These are phyloP conservation scores for Cardiospermum halicacabum DNA, from an alignment of 345 rosid genomes.

Conservation along the genomic window DNA sequence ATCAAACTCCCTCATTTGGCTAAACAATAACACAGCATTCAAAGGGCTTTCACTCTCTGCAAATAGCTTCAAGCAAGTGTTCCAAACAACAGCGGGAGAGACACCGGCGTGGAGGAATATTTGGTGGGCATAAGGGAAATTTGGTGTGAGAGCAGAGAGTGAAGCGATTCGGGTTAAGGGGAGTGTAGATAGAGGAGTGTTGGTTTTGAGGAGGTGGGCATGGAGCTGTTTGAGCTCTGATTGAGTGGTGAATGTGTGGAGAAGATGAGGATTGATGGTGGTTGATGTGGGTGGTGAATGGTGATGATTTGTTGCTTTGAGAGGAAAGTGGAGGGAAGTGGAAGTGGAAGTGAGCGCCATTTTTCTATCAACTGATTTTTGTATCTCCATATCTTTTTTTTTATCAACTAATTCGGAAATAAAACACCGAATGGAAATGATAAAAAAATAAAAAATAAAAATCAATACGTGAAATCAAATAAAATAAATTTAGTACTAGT, in stretches of 20 bases:
- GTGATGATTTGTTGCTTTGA: not conserved
- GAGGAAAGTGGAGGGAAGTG: not conserved
- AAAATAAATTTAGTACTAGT: too few species aligned
- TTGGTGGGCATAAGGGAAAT: slow-evolving; percentile 23
- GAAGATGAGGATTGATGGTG: not conserved
- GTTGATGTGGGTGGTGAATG: not conserved
- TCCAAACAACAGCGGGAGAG: slow-evolving; percentile 27
- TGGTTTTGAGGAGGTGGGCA: slow-evolving; percentile 30
- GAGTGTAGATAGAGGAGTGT: slow-evolving; percentile 21
- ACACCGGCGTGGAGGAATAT: slow-evolving; percentile 11
- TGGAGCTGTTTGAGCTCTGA: slow-evolving; percentile 38
- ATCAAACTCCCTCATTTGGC: slow-evolving; percentile 19
- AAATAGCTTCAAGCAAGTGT: slow-evolving; percentile 33
- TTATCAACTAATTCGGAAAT: too few species aligned
- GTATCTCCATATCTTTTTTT: too few species aligned
- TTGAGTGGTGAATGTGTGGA: slow-evolving; percentile 35
- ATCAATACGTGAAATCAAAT: too few species aligned
- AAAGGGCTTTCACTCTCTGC: slow-evolving; percentile 26
- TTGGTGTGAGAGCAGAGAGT: slow-evolving; percentile 23
- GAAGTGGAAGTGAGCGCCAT: too few species aligned
- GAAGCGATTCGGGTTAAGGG: slow-evolving; percentile 25
- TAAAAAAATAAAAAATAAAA: too few species aligned
- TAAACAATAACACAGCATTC: slow-evolving; percentile 25
- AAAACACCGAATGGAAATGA: too few species aligned
- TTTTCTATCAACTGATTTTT: too few species aligned